Evolutionary conservation across 1,284 basidiomycete species (phyloP), one percentile per base, ranked within the genome.

Genomic region (Irpex sp.): DNA sequence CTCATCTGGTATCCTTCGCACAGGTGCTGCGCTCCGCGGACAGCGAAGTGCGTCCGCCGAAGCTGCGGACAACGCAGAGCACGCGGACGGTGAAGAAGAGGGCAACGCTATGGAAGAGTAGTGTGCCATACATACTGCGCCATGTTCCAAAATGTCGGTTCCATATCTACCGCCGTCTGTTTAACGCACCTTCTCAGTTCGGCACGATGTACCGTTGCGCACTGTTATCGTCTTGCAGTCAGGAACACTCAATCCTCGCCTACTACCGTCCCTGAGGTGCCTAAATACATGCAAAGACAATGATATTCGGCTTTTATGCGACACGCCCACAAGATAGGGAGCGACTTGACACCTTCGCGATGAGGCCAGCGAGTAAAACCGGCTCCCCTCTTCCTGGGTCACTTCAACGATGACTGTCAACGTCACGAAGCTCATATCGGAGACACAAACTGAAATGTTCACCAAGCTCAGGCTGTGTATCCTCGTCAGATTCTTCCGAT

Each of bases 91-190:
- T 65, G 70, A 69, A 36, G 75, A 75, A n/a, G 77, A 79, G 15
- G 79, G 79, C 8, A 79, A 84, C 60, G 80, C 78, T 5, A 92
- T 92, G 89, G 83, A 90, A 71, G 88, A 88, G 72, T 79, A 66
- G 46, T 17, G 15, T 21, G 49, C 49, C 13, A 17, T 26, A 46
- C 26, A 50, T 59, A 35, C 47, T 55, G 31, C 31, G 21, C 53
- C n/a, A 7, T 55, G 13, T 17, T n/a, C 19, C 49, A 50, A 50
- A n/a, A 50, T n/a, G 49, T 50, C 49, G n/a, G 19, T 21, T 19
- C 49, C 17, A 7, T 17, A 8, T 17, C 17, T n/a, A 17, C 49
- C 49, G 49, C 49, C 15, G 8, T 9, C 39, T 15, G 15, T 43
- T 11, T 43, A 43, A 9, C 8, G 15, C 39, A 11, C 15, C 15